Base-by-base conservation (phyloP, 116 monocot genomes). In the Posidonia oceanica region DNA sequence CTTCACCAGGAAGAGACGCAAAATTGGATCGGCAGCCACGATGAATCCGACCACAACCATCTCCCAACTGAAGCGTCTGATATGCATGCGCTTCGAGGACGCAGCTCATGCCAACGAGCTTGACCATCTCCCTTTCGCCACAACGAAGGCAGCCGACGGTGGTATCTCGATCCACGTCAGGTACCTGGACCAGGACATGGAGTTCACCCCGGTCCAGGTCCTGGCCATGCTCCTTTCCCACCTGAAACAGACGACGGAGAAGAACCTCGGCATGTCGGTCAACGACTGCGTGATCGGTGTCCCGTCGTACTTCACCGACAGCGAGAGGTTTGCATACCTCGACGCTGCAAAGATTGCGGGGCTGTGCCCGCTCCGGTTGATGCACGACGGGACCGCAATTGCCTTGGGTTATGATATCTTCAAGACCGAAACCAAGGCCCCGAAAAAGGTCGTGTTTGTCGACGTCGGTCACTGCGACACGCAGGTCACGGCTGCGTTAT, bases 401-500 rank as follows among this genome's bases (percentile, higher is more conserved):
- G 96, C 91, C 5, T 64, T 97, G 4, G 88, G 89, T 4, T 91
- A 91, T 64, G 96, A 89, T 52, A 83, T 91, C 44, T 87, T 89
- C 75, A 81, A 78, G 72, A 65, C 78, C 10, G 88, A 88, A 0
- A n/a, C 56, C 22, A 13, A 52, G 21, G 22, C 52, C 3, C 53
- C 76, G 0, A 55, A 59, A n/a, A 22, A 59, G 10, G 14, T 92
- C 5, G 85, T 74, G 7, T 87, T 97, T 52, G 76, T 97, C 2
- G 97, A 97, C 61, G 59, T 97, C 7, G 97, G 97, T 0, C 86
- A 97, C 14, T 92, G 80, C 48, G 87, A 86, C 57, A 97, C 97
- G 12, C 97, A 92, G 81, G 84, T 92, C 17, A 68, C 89, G 0
- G 78, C 89, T 1, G 85, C 78, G 18, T 38, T 58, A 4, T 96